Evolutionary conservation across 495 filamentous ascomycete genomes (phyloP).

Genomic region (Neurospora sp.): DNA sequence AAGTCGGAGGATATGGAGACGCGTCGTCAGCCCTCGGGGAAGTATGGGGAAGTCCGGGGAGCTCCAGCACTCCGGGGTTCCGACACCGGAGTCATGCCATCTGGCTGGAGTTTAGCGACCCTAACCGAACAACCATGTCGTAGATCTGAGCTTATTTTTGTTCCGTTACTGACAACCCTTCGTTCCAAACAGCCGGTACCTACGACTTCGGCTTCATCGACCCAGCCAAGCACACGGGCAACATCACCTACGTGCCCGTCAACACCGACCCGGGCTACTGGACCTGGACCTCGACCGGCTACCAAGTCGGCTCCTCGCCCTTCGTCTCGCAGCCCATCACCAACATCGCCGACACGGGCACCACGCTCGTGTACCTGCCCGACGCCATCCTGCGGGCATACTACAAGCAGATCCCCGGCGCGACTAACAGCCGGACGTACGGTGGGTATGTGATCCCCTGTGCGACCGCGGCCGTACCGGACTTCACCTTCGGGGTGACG

Average conservation of each 20-base stretch:
- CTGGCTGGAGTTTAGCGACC: background rate
- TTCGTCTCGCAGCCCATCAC: conserved; percentile 28
- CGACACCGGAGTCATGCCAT: background rate
- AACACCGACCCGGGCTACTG: conserved; percentile 59
- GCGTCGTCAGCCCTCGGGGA: background rate
- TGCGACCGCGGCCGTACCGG: conserved; percentile 46
- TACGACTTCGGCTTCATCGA: conserved; percentile 76
- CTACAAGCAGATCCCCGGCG: conserved; percentile 49
- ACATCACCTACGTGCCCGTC: conserved; percentile 52
- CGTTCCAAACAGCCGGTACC: conserved; percentile 37
- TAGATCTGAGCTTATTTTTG: background rate
- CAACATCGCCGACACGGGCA: conserved; percentile 64
- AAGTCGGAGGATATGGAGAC: background rate
- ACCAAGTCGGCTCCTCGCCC: conserved; percentile 43
- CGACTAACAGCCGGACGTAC: conserved; percentile 35
- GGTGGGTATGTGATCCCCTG: conserved; percentile 70
- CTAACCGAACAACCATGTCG: background rate
- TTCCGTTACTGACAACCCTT: background rate
- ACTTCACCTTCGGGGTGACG: conserved; percentile 50
- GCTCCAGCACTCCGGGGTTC: background rate
- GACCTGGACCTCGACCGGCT: conserved; percentile 56
- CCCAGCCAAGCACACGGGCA: conserved; percentile 50
- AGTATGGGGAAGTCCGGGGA: background rate
- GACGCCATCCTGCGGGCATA: conserved; percentile 49
- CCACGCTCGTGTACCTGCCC: conserved; percentile 59